phyloP scores from a whole-genome alignment of 2,329 filamentous ascomycete genomes.

The Malbranchea zuffiana region DNA sequence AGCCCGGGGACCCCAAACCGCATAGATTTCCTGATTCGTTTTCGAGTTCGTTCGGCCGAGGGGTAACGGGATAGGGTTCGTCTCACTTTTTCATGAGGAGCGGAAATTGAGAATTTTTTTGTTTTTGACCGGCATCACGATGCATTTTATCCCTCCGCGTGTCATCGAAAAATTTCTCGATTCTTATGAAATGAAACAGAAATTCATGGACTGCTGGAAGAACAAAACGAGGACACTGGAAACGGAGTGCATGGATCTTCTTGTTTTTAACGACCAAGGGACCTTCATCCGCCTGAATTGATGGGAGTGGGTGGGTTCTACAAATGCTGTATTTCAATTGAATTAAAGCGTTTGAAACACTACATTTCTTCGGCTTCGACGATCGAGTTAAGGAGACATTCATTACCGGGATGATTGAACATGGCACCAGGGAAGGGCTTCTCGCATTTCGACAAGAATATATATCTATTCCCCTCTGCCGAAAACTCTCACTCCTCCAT shows the following conservation, averaged over 20 bases:
- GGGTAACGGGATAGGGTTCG: constrained; percentile 31
- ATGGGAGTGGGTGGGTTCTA: constrained; percentile 7
- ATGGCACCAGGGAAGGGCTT: no score
- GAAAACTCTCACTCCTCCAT: constrained; percentile 74
- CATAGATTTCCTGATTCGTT: constrained; percentile 25
- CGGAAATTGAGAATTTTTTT: constrained; percentile 7
- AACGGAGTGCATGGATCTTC: constrained; percentile 8
- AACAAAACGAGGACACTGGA: constrained; percentile 6
- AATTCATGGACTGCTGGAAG: constrained; percentile 10
- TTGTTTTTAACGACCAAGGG: constrained; percentile 9
- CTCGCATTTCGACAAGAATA: no score
- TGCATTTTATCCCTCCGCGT: constrained; percentile 9
- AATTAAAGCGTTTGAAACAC: no score
- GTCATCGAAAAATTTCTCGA: constrained; percentile 5
- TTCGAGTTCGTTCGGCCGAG: constrained; percentile 19
- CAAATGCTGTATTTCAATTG: no score
- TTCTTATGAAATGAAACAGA: constrained; percentile 6
- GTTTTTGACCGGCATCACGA: constrained; percentile 10
- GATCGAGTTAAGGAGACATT: not conserved
- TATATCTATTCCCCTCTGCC: constrained; percentile 56
- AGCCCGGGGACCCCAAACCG: constrained; percentile 53
- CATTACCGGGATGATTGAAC: not conserved
- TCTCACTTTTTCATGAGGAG: constrained; percentile 18
- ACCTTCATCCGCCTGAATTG: constrained; percentile 8
- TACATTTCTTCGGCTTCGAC: not conserved